phyloP scores from a whole-genome alignment of 331 rosid genomes.

The Rosa hybrid region DNA sequence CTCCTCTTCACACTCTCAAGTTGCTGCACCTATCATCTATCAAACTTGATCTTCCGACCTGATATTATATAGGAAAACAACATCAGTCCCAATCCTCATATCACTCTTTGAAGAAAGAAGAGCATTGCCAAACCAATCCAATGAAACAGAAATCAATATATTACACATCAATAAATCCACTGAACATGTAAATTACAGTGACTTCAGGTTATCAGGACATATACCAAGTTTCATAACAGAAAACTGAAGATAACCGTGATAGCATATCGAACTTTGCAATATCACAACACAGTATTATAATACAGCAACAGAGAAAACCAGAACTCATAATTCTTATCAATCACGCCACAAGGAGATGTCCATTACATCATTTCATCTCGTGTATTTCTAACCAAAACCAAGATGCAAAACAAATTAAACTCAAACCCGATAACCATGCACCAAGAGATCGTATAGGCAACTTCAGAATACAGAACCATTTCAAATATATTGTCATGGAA shows the following conservation, averaged over 20 bases:
- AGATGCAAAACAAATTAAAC: neutral
- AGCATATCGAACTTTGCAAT: neutral
- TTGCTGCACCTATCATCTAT: constrained; percentile 1
- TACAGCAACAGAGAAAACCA: neutral
- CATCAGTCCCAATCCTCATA: neutral
- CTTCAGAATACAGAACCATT: neutral
- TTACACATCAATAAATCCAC: neutral
- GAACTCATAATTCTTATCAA: neutral
- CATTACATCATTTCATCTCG: neutral
- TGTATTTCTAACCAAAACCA: neutral
- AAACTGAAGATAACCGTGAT: neutral
- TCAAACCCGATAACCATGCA: neutral
- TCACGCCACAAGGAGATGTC: neutral
- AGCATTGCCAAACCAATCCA: neutral
- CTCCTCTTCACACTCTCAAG: neutral
- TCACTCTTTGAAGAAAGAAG: neutral
- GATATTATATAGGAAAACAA: neutral
- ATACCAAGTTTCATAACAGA: neutral
- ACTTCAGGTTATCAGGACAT: neutral
- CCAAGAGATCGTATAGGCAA: neutral
- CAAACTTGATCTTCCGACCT: neutral
- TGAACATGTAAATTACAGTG: neutral
- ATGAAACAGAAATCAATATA: too few species aligned
- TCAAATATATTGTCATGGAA: neutral
- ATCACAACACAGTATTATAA: neutral